Evolutionary conservation across 2,329 filamentous ascomycete species (phyloP), one percentile per base, ranked within the genome.

Genomic region (Nemania sp.): DNA sequence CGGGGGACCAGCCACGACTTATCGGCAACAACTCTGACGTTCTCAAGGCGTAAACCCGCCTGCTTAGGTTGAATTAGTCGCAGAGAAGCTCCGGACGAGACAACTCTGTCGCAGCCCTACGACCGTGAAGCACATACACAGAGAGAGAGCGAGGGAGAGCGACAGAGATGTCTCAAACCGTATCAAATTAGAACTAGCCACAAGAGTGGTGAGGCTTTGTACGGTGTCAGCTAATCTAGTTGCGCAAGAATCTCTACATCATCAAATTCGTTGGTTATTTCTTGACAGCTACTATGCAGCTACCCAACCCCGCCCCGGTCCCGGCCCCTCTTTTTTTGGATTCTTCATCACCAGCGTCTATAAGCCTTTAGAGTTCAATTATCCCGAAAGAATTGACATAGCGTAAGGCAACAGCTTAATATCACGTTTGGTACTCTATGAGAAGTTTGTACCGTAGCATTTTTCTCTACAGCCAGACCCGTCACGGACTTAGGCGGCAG

Each of bases 401-500:
- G 59, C 40, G 51, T 37, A 20, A 32, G 39, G 62, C 58, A 64
- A 51, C 70, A n/a, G 12, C 29, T 17, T 47, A 25, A 46, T 43
- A 57, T 65, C 63, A 56, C 51, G 55, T 42, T 59, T 50, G 39
- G 51, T 60, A 58, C 55, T 54, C 51, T 40, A 54, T 39, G 37
- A 43, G 57, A 54, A 56, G 51, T 50, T 51, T 56, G 49, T 64
- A 54, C 51, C 25, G 52, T 48, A 40, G 57, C 21, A 50, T 48
- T 70, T 68, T 71, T 72, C 65, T 71, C 71, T 75, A 73, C 64
- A 64, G 59, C 65, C 69, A 59, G 62, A 49, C 15, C 39, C 45
- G 71, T 69, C 29, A 29, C 42, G 60, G 48, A 43, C 71, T 81
- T 90, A 94, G 72, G 89, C 84, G 71, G 92, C 91, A 75, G 95